phyloP scores from a whole-genome alignment of 495 filamentous ascomycete species.

The Neurospora sp. region DNA sequence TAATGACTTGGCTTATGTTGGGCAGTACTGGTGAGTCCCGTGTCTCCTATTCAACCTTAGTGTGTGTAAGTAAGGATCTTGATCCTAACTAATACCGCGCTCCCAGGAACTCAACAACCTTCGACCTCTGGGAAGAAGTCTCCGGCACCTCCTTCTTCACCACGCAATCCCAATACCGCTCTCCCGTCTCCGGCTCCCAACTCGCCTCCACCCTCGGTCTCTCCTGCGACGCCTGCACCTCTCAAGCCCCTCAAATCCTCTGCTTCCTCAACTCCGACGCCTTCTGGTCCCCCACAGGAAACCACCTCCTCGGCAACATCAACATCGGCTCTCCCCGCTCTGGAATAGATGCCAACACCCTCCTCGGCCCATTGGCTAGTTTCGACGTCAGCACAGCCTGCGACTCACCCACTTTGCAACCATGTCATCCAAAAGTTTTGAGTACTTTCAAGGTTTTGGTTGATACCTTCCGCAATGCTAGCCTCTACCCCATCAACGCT shows the following conservation, averaged over 20 bases:
- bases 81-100: too few relatives aligned
- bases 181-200: slow-evolving; percentile 47
- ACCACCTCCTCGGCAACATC: slow-evolving; percentile 46
- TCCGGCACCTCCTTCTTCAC: slow-evolving; percentile 50
- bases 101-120: slow-evolving; percentile 43
- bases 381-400: slow-evolving; percentile 50
- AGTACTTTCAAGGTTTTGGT: slow-evolving; percentile 54
- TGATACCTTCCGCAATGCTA: slow-evolving; percentile 45
- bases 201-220: slow-evolving; percentile 36
- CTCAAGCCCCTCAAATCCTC: slow-evolving; percentile 44
- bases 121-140: slow-evolving; percentile 63
- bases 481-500: slow-evolving; percentile 46
- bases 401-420: slow-evolving; percentile 45
- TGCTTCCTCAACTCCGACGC: slow-evolving; percentile 45
- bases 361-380: slow-evolving; percentile 48
- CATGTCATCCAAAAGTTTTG: slow-evolving; percentile 48
- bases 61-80: too few relatives aligned
- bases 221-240: slow-evolving; percentile 31
- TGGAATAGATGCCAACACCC: slow-evolving; percentile 51
- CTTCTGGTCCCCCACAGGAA: neutral
- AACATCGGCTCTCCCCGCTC: slow-evolving; percentile 34
- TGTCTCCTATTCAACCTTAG: too few relatives aligned
- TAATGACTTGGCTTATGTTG: slow-evolving; percentile 56
- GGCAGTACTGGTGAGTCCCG: slow-evolving; percentile 49
- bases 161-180: slow-evolving; percentile 28